Conservation (phyloP, 2,329 filamentous ascomycete genomes). For the Incumbomyces lentus region DNA sequence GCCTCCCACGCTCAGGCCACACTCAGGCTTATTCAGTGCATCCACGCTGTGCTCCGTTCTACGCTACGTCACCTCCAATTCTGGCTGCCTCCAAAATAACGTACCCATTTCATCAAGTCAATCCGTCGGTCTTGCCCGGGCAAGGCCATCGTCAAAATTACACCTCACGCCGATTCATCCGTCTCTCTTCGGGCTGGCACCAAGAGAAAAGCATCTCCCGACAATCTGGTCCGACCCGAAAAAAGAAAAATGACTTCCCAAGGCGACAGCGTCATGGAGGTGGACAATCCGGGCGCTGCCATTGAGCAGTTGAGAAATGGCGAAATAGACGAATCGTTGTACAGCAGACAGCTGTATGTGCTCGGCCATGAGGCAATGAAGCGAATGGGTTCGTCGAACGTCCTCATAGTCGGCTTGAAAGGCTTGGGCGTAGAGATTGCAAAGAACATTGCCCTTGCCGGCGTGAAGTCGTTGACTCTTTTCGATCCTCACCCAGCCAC, state of each 20-base stretch:
- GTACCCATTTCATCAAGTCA: slow-evolving; percentile 10
- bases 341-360: slow-evolving; percentile 60
- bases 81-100: background rate
- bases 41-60: slow-evolving; percentile 1
- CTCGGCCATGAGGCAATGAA: slow-evolving; percentile 85
- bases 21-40: no score
- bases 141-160: slow-evolving; percentile 26
- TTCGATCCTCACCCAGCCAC: slow-evolving; percentile 78
- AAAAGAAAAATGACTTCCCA: slow-evolving; percentile 42
- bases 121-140: slow-evolving; percentile 19
- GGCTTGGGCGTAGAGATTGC: slow-evolving; percentile 95
- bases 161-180: slow-evolving; percentile 22
- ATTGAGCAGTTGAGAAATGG: slow-evolving; percentile 52
- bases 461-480: slow-evolving; percentile 92
- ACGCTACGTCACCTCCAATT: slow-evolving; percentile 5
- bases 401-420: slow-evolving; percentile 83
- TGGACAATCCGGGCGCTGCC: slow-evolving; percentile 48
- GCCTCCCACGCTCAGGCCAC: background rate
- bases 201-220: slow-evolving; percentile 43
- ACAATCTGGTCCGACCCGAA: slow-evolving; percentile 37
- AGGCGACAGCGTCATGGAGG: slow-evolving; percentile 47
- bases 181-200: slow-evolving; percentile 37
- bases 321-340: slow-evolving; percentile 58
- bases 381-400: slow-evolving; percentile 92
- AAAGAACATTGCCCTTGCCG: slow-evolving; percentile 95